Base-by-base conservation (phyloP, 1,284 basidiomycete species). In the Sanghuangporus weigelae region DNA sequence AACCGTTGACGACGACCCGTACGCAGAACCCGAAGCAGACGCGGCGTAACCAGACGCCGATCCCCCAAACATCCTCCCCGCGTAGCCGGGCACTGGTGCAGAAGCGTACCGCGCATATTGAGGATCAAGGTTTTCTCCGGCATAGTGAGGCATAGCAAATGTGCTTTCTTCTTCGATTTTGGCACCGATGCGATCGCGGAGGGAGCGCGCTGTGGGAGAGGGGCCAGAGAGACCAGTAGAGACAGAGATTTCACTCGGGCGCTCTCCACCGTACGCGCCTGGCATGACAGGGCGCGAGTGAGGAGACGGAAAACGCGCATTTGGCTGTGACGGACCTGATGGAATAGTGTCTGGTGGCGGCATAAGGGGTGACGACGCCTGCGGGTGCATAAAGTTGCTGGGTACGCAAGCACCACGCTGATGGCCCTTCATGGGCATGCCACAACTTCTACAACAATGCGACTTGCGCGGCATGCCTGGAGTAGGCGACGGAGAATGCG, bases 371-470 rank as follows among this genome's bases (percentile, higher is more conserved):
- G 60, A 44, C 51, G 36, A 48, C 56, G 49, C 16, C 21, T 59
- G 23, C 49, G 53, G 26, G 58, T 57, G 42, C 39, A 57, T 36
- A 39, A 21, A 19, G 12, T 21, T 11, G 35, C 40, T 39, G 44
- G 54, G 40, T 46, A 26, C 58, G 42, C 59, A 66, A n/a, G 26
- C 39, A 23, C 53, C 57, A 16, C 65, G 62, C 36, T 55, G 42
- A 54, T 68, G 67, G 8, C 67, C 67, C 39, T 63, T 66, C 67
- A 66, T 68, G 14, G 57, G 65, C 35, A 56, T 49, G 23, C 60
- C 57, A 48, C 67, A 68, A 14, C 58, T 62, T 3, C 62, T 58
- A 51, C 67, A 68, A 23, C 51, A 55, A 46, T 48, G 67, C 10
- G 42, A 40, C 36, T 64, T 66, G 10, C 66, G 54, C 31, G 35